Percentiles rank a stretch among this genome's conserved stretches.
phyloP scores from a whole-genome alignment of 2,329 filamentous ascomycete genomes.

The Aspergillus hiratsukae region DNA sequence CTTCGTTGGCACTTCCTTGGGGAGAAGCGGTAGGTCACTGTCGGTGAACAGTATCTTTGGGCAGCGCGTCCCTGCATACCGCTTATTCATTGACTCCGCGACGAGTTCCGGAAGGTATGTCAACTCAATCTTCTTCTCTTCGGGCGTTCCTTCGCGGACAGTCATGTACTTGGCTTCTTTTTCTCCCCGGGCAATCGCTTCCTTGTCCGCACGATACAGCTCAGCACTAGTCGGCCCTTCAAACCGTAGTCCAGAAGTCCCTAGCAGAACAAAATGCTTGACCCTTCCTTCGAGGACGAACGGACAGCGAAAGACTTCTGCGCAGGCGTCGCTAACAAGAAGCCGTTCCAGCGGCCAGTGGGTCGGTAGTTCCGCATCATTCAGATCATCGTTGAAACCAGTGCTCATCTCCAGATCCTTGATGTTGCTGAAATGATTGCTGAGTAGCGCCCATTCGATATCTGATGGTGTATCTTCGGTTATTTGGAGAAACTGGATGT shows the following conservation, averaged over 20 bases:
- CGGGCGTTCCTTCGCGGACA: constrained; percentile 2
- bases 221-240: constrained; percentile 19
- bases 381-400: constrained; percentile 21
- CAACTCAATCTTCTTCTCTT: constrained; percentile 12
- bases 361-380: constrained; percentile 19
- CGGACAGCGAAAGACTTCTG: constrained; percentile 13
- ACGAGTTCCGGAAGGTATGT: constrained; percentile 12
- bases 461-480: constrained; percentile 19
- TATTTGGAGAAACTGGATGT: constrained; percentile 12
- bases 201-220: constrained; percentile 3
- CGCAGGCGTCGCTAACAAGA: constrained; percentile 9
- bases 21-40: neutral
- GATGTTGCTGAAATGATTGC: constrained; percentile 18
- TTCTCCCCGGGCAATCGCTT: constrained; percentile 17
- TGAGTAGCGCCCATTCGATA: constrained; percentile 20
- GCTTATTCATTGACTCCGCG: constrained; percentile 9
- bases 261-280: constrained; percentile 16
- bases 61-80: constrained; percentile 5
- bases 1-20: constrained; percentile 1
- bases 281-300: constrained; percentile 18
- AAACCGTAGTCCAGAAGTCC: constrained; percentile 20
- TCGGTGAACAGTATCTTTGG: too few species aligned
- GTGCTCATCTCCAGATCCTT: constrained; percentile 15
- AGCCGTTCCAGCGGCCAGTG: constrained; percentile 23
- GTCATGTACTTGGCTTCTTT: constrained; percentile 7